A percentile compares a stretch with the other conserved stretches of the same genome.
phyloP scores from a whole-genome alignment of 495 filamentous ascomycete species.

The Aspergillus indologenus region DNA sequence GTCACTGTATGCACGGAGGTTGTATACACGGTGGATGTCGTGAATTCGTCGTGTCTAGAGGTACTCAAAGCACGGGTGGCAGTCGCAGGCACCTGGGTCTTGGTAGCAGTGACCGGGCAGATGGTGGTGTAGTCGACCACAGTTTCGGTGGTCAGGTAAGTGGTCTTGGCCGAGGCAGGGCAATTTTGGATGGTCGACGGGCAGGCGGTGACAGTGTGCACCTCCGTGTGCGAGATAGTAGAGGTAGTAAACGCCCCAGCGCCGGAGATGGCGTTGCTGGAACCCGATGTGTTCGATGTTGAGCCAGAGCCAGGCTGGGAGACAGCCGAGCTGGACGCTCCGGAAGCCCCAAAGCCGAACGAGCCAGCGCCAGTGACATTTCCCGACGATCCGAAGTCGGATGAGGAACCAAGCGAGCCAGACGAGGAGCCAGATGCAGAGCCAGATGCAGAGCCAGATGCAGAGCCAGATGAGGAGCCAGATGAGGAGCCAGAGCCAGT shows the following conservation, averaged over 20 bases:
- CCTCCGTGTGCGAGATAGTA: background rate
- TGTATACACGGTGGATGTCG: background rate
- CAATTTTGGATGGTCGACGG: background rate
- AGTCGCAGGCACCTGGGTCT: background rate
- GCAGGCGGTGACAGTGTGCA: background rate
- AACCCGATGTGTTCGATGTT: no score
- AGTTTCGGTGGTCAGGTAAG: background rate
- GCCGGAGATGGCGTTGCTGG: no score
- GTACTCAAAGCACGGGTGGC: background rate
- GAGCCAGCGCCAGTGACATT: no score
- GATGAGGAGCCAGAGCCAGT: no score
- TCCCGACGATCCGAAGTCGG: no score
- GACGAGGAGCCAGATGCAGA: no score
- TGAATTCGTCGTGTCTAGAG: background rate
- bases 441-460: no score
- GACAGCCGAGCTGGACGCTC: no score
- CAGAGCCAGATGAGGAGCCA: no score
- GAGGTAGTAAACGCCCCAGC: background rate
- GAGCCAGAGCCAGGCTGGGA: no score
- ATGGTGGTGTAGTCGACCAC: background rate
- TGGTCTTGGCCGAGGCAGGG: background rate
- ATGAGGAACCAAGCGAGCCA: no score
- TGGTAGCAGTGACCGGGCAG: background rate
- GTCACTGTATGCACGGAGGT: background rate
- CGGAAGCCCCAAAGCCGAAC: no score